Conservation (phyloP, 139 green algal species). For the Ettlia oleoabundans region DNA sequence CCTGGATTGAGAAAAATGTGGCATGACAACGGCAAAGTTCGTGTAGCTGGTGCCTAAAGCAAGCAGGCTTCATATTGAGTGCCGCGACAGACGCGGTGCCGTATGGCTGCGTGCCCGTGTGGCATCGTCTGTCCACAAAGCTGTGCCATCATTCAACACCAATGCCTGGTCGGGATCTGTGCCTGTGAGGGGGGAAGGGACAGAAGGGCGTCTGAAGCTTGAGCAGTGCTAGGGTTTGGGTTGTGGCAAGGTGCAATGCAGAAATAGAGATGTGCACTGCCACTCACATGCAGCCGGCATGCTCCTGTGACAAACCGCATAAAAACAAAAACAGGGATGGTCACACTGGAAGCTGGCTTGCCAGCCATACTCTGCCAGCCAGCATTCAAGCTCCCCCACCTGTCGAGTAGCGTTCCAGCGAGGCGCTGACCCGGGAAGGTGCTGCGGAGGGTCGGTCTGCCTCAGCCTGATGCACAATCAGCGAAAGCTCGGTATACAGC, state of each 20-base stretch:
- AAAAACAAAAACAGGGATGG: too few species aligned
- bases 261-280: too few species aligned
- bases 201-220: too few species aligned
- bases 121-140: not conserved
- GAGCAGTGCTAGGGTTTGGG: too few species aligned
- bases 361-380: not conserved
- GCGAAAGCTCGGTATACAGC: conserved; percentile 22
- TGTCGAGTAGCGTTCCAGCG: conserved; percentile 23
- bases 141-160: conserved; percentile 11
- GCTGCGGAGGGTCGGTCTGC: not conserved
- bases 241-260: too few species aligned
- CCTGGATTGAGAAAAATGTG: too few species aligned
- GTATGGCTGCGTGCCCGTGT: not conserved
- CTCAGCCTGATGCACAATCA: conserved; percentile 24
- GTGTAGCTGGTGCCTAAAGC: not conserved
- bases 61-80: not conserved
- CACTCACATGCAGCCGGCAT: not conserved
- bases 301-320: too few species aligned
- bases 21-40: too few species aligned
- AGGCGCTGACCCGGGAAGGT: not conserved
- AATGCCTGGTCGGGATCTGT: conserved; percentile 10
- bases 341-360: too few species aligned
- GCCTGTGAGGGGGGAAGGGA: not conserved
- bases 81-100: not conserved
- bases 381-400: not conserved